Evolutionary conservation across 1,284 basidiomycete genomes (phyloP).

Genomic region (Neotropicomus parvogracilis): DNA sequence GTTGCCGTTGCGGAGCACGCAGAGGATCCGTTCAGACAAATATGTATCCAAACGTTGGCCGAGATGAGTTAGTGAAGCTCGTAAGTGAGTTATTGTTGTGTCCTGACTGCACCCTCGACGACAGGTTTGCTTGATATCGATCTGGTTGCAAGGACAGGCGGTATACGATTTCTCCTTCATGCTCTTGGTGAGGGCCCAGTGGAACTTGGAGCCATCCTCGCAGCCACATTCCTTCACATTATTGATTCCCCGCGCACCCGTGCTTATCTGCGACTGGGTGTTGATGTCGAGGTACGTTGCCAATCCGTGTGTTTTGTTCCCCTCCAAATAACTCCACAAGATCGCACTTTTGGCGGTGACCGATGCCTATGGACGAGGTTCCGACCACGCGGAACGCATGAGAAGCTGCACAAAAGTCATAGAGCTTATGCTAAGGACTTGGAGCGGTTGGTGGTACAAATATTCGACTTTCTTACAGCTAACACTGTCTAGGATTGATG

Average conservation of each 20-base stretch:
- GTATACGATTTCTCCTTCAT: slow-evolving; percentile 84
- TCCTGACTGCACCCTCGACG: slow-evolving; percentile 15
- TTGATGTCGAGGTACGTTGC: slow-evolving; percentile 79
- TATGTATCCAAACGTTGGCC: slow-evolving; percentile 86
- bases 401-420: slow-evolving; percentile 76
- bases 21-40: slow-evolving; percentile 84
- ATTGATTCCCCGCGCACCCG: slow-evolving; percentile 85
- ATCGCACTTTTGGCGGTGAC: slow-evolving; percentile 84
- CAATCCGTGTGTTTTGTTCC: slow-evolving; percentile 12
- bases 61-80: slow-evolving; percentile 70
- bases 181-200: slow-evolving; percentile 84
- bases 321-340: slow-evolving; percentile 38
- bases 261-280: slow-evolving; percentile 74
- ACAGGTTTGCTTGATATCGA: slow-evolving; percentile 82
- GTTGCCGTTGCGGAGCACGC: slow-evolving; percentile 91
- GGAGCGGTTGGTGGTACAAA: slow-evolving; percentile 71
- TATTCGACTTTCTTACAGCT: slow-evolving; percentile 5
- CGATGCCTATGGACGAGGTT: slow-evolving; percentile 83
- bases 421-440: slow-evolving; percentile 82
- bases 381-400: slow-evolving; percentile 76
- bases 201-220: slow-evolving; percentile 84
- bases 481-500: slow-evolving; percentile 64
- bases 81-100: slow-evolving; percentile 8
- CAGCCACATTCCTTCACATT: slow-evolving; percentile 79
- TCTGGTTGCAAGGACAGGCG: slow-evolving; percentile 78